phyloP scores from a whole-genome alignment of 495 filamentous ascomycete species.

The Hypomontagnella submonticulosa region DNA sequence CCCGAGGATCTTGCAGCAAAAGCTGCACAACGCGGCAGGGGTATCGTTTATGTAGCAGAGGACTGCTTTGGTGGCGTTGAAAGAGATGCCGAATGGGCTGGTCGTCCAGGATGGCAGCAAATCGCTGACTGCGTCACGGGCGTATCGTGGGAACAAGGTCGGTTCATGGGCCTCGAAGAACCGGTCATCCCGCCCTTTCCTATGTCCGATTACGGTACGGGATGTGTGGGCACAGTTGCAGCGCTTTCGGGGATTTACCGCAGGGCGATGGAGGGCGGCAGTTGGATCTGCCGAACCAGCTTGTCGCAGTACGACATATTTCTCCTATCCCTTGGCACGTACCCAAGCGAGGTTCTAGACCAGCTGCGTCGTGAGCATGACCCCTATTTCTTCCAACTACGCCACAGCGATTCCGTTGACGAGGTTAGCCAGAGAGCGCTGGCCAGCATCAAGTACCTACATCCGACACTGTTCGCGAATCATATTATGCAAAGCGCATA shows the following conservation, averaged over 20 bases:
- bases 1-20: conserved; percentile 61
- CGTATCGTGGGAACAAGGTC: conserved; percentile 78
- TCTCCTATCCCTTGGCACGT: conserved; percentile 70
- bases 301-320: conserved; percentile 66
- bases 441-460: conserved; percentile 65
- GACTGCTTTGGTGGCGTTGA: conserved; percentile 72
- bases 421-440: conserved; percentile 74
- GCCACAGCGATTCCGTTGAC: conserved; percentile 78
- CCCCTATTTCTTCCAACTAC: conserved; percentile 61
- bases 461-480: conserved; percentile 63
- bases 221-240: conserved; percentile 70
- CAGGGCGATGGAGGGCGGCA: conserved; percentile 70
- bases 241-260: conserved; percentile 71
- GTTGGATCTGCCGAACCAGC: conserved; percentile 70
- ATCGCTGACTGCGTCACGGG: conserved; percentile 64
- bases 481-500: conserved; percentile 58
- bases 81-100: conserved; percentile 58
- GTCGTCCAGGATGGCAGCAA: conserved; percentile 67
- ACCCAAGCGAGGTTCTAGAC: conserved; percentile 66
- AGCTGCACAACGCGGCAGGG: conserved; percentile 64
- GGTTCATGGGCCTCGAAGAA: conserved; percentile 74
- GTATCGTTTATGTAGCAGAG: conserved; percentile 76
- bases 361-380: conserved; percentile 65
- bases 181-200: conserved; percentile 84
- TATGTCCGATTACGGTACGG: conserved; percentile 84